Base-by-base conservation (phyloP, 2,329 filamentous ascomycete genomes). In the Didymella sp. region DNA sequence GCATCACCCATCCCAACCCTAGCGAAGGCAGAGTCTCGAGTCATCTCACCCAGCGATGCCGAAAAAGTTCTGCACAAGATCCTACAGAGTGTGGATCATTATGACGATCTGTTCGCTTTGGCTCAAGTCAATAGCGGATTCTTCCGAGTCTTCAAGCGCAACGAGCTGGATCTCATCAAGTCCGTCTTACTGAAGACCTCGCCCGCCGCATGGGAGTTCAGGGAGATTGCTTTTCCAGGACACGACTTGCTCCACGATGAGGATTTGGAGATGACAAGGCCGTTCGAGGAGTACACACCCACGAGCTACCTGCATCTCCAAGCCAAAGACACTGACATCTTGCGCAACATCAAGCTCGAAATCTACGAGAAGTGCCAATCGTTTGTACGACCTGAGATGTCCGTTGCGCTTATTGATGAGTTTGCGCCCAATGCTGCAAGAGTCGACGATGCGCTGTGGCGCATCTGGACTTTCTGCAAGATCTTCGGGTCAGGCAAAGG, bases 391-490 rank as follows among this genome's bases (percentile, higher is more conserved):
- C 79, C 79, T 1, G 83, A 85, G 52, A 87, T 85, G 0, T 77
- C 83, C 6, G 73, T 76, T 21, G 84, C 84, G 2, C 77, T 88
- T 3, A 76, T 80, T 1, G 82, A 81, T 4, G 70, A 78, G 19
- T 77, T 80, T 40, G 75, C 78, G 8, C 63, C 71, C 2, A 78
- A 80, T 8, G 79, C 82, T 1, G 76, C 77, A 37, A 81, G 85
- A 54, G 79, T 88, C 24, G 83, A 87, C 55, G 81, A 87, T 69
- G 85, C 86, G 0, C 80, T 88, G 44, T 88, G 85, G 84, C 82
- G 86, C 2, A 83, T 89, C 27, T 88, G 86, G 85, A 86, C 82
- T 0, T 89, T 88, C 72, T 88, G 85, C 71, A 81, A 81, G 51
- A 82, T 87, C 28, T 89, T 89, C 50, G 86, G 86, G 1, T 81